Percentiles rank a stretch among this genome's conserved stretches.
Conservation (phyloP, 2,329 filamentous ascomycete genomes). For the Fusarium tupiense region DNA sequence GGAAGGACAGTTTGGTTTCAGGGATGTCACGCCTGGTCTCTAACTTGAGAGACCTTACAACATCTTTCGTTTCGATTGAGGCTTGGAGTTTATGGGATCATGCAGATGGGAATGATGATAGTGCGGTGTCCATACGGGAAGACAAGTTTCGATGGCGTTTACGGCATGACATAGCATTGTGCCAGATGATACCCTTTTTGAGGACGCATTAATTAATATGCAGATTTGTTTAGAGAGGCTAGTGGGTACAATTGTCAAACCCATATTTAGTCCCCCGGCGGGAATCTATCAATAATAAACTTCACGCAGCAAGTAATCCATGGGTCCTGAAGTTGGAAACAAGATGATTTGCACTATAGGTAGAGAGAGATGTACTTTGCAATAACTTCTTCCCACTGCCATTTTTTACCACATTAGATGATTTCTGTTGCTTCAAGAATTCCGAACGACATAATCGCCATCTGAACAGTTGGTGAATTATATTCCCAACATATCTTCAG, state of each 20-base stretch:
- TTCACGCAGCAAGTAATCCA: neutral
- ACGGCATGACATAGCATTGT: constrained; percentile 26
- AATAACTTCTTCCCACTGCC: neutral
- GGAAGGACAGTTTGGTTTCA: constrained; percentile 1
- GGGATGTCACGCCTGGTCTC: neutral
- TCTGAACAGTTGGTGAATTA: neutral
- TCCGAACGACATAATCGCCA: neutral
- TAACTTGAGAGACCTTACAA: neutral
- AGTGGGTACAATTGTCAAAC: neutral
- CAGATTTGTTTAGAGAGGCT: neutral
- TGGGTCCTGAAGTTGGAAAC: neutral
- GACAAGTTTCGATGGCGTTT: constrained; percentile 24
- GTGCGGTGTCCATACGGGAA: neutral
- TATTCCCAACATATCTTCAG: neutral
- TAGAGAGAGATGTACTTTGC: neutral
- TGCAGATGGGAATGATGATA: neutral
- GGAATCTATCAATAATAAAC: neutral
- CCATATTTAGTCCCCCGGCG: neutral
- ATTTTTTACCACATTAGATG: neutral
- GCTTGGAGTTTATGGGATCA: constrained; percentile 6
- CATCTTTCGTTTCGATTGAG: neutral
- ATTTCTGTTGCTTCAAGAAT: neutral
- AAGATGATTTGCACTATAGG: neutral
- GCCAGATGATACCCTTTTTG: constrained; percentile 35
- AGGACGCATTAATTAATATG: neutral